A percentile compares a stretch with the other conserved stretches of the same genome.
Conservation (phyloP, 106 monocot species). For the Ottelia alismoides region DNA sequence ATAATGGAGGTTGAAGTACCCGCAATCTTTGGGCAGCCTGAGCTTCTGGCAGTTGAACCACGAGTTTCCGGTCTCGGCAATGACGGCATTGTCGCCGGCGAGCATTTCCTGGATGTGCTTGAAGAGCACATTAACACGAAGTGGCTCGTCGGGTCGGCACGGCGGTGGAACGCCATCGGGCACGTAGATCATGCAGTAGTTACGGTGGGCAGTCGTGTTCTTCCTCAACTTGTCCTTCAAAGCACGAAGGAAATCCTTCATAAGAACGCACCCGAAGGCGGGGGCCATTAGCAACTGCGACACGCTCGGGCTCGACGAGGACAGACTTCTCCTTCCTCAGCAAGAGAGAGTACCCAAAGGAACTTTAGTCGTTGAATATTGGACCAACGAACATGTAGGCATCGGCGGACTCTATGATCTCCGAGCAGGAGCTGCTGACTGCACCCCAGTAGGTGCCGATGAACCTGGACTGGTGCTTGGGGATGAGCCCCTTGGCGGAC, state of each 20-base stretch:
- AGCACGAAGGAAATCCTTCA: constrained; percentile 24
- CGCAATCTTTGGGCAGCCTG: too few species aligned
- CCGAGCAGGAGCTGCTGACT: too few species aligned
- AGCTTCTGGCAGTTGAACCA: too few species aligned
- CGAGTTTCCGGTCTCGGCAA: constrained; percentile 34
- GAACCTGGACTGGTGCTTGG: too few species aligned
- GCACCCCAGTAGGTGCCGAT: too few species aligned
- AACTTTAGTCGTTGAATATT: constrained; percentile 36
- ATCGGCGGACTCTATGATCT: too few species aligned
- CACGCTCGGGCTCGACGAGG: constrained; percentile 20
- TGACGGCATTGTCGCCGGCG: constrained; percentile 21
- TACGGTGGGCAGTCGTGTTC: constrained; percentile 14
- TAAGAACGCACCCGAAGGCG: constrained; percentile 34
- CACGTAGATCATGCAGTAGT: constrained; percentile 23
- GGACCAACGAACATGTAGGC: constrained; percentile 30
- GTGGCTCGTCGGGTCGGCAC: constrained; percentile 12
- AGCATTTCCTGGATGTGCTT: constrained; percentile 28
- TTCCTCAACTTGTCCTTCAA: constrained; percentile 1
- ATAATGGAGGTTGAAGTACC: too few species aligned
- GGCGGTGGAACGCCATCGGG: constrained; percentile 12
- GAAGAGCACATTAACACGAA: constrained; percentile 30
- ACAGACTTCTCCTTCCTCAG: constrained; percentile 26
- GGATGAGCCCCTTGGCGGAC: too few species aligned
- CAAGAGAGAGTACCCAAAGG: constrained; percentile 12
- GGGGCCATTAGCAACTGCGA: constrained; percentile 26